Evolutionary conservation across 2,329 filamentous ascomycete genomes (phyloP).

Genomic region (Aspergillus aculeatinus): DNA sequence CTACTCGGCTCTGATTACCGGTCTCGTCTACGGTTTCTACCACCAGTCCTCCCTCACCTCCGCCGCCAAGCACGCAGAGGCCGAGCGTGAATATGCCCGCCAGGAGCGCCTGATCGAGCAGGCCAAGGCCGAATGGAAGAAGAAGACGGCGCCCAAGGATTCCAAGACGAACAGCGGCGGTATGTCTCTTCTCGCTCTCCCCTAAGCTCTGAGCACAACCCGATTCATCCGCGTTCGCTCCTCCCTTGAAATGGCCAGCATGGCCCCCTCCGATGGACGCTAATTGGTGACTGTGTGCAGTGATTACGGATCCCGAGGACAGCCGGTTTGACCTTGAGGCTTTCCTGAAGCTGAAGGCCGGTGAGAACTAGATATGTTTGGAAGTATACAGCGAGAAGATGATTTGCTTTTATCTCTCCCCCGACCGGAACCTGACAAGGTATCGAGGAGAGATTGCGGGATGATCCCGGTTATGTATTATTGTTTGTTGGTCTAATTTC

Average conservation of each 20-base stretch:
- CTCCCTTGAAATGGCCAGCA: neutral
- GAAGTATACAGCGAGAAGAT: slow-evolving; percentile 29
- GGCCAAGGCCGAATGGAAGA: slow-evolving; percentile 87
- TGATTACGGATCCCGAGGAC: slow-evolving; percentile 74
- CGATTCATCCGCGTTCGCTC: neutral
- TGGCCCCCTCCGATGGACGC: slow-evolving; percentile 15
- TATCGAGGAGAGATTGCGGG: slow-evolving; percentile 35
- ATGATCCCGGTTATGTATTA: slow-evolving; percentile 41
- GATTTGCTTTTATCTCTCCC: slow-evolving; percentile 32
- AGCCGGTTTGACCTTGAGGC: slow-evolving; percentile 93
- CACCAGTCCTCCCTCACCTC: slow-evolving; percentile 82
- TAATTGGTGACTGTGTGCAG: slow-evolving; percentile 43
- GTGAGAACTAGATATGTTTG: slow-evolving; percentile 38
- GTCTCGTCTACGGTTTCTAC: slow-evolving; percentile 92
- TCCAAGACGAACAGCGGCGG: slow-evolving; percentile 36
- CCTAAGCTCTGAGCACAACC: neutral
- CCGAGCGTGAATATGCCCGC: slow-evolving; percentile 81
- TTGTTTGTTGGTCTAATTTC: slow-evolving; percentile 42
- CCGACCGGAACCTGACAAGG: slow-evolving; percentile 35
- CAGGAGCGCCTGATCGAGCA: slow-evolving; percentile 89
- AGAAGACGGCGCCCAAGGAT: slow-evolving; percentile 63
- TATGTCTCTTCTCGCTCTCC: slow-evolving; percentile 26
- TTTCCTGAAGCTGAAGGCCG: slow-evolving; percentile 65
- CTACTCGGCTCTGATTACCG: slow-evolving; percentile 88
- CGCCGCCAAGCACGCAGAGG: slow-evolving; percentile 66